Conservation (phyloP, 2,329 filamentous ascomycete species). For the Teratosphaeria nubilosa region DNA sequence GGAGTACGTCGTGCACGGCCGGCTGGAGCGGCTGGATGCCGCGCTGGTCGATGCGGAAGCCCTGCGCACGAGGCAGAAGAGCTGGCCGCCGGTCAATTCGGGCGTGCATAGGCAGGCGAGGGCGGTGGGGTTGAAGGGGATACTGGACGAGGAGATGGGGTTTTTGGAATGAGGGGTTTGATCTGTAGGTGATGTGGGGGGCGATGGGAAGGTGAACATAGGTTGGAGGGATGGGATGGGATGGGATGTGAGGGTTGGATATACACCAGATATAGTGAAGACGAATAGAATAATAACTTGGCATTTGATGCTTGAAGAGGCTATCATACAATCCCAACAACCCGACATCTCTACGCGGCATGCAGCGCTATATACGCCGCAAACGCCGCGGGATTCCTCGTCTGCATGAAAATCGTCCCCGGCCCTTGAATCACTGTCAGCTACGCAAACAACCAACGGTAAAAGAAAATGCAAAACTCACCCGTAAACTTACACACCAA, state of each 20-base stretch:
- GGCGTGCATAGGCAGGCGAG: conserved; percentile 31
- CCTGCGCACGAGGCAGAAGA: conserved; percentile 31
- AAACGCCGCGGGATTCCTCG: conserved; percentile 44
- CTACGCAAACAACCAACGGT: background rate
- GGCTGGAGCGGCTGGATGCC: conserved; percentile 45
- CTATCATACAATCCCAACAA: background rate
- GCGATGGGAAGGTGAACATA: no score
- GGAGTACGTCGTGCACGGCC: conserved; percentile 66
- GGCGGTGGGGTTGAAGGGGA: conserved; percentile 33
- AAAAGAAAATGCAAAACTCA: background rate
- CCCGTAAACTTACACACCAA: conserved; percentile 44
- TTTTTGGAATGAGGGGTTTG: conserved; percentile 46
- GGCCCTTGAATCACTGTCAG: background rate
- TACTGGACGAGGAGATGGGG: conserved; percentile 50
- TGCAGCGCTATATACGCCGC: conserved; percentile 41
- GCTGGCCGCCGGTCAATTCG: conserved; percentile 43
- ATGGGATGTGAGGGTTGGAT: no score
- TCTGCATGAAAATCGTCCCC: conserved; percentile 2
- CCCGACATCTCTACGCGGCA: background rate
- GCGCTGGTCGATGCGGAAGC: conserved; percentile 41
- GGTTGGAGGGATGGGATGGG: no score
- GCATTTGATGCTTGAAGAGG: background rate
- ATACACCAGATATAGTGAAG: no score
- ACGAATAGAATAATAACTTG: no score
- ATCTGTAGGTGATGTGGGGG: no score